phyloP scores from a whole-genome alignment of 2,329 filamentous ascomycete species.

The Fusarium continuum region DNA sequence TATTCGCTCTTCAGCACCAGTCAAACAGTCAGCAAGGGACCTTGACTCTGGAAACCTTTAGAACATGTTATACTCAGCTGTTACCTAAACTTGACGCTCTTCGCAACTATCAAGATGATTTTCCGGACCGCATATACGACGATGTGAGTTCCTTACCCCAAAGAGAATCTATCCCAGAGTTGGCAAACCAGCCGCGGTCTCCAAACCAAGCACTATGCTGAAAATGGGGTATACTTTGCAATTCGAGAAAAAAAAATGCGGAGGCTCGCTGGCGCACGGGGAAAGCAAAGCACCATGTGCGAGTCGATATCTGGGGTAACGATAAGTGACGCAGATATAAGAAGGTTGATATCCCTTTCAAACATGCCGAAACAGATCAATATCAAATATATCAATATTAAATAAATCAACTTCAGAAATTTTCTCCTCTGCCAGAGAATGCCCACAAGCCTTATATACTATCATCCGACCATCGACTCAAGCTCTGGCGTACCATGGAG shows the following conservation, averaged over 20 bases:
- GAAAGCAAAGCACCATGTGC: not conserved
- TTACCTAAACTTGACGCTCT: too few relatives aligned
- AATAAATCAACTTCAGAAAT: not conserved
- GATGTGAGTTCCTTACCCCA: not conserved
- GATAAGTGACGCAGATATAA: slow-evolving; percentile 29
- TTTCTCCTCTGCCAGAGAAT: slow-evolving; percentile 28
- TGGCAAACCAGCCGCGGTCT: slow-evolving; percentile 4
- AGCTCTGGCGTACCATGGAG: slow-evolving; percentile 37
- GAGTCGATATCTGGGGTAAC: slow-evolving; percentile 16
- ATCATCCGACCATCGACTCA: slow-evolving; percentile 25
- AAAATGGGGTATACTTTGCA: slow-evolving; percentile 31
- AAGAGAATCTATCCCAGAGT: slow-evolving; percentile 4
- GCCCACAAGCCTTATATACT: slow-evolving; percentile 11
- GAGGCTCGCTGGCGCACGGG: slow-evolving; percentile 14
- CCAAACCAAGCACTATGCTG: slow-evolving; percentile 21
- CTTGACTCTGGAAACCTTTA: not conserved
- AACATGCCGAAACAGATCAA: not conserved
- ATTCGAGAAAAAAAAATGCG: not conserved
- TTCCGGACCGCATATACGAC: not conserved
- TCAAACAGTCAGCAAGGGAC: too few relatives aligned
- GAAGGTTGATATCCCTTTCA: not conserved
- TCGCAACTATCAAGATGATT: not conserved
- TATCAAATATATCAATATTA: not conserved
- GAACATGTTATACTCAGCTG: not conserved
- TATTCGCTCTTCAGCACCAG: not conserved